These are phyloP conservation scores for Escovopsis sp. DNA, from an alignment of 2,329 filamentous ascomycete genomes.

Conservation along the genomic window DNA sequence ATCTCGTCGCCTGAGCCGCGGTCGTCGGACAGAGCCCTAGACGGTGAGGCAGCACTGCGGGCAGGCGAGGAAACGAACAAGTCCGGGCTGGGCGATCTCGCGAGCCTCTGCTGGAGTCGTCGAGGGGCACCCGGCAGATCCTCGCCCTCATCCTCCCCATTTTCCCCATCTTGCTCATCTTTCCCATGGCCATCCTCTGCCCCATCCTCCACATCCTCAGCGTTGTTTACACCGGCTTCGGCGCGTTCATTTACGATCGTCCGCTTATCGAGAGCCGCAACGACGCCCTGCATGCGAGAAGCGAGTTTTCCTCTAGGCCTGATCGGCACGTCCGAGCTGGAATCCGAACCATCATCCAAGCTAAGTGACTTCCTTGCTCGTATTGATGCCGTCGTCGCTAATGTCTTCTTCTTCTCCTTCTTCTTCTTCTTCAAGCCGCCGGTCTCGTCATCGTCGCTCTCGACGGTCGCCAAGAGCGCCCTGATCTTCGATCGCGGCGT, in stretches of 20 bases:
- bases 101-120: constrained; percentile 23
- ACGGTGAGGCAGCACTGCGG: constrained; percentile 15
- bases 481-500: constrained; percentile 40
- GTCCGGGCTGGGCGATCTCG: constrained; percentile 24
- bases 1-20: constrained; percentile 32
- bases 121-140: constrained; percentile 26
- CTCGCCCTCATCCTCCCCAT: constrained; percentile 26
- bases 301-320: constrained; percentile 50
- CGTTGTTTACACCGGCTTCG: too few relatives aligned
- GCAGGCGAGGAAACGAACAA: constrained; percentile 43
- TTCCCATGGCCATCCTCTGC: constrained; percentile 12
- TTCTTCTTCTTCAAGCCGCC: constrained; percentile 5
- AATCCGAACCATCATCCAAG: constrained; percentile 14
- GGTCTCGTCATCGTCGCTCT: constrained; percentile 35
- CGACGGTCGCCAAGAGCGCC: constrained; percentile 36
- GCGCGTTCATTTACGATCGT: constrained; percentile 5
- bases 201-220: constrained; percentile 15
- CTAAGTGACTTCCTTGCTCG: too few relatives aligned
- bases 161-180: constrained; percentile 16
- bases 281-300: constrained; percentile 40
- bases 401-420: background rate
- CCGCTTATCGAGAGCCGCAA: constrained; percentile 7
- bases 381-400: too few relatives aligned
- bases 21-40: constrained; percentile 16
- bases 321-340: constrained; percentile 23